Evolutionary conservation across 139 green algal genomes (phyloP), one percentile per base, ranked within the genome.

Genomic region (Chlorella vulgaris): DNA sequence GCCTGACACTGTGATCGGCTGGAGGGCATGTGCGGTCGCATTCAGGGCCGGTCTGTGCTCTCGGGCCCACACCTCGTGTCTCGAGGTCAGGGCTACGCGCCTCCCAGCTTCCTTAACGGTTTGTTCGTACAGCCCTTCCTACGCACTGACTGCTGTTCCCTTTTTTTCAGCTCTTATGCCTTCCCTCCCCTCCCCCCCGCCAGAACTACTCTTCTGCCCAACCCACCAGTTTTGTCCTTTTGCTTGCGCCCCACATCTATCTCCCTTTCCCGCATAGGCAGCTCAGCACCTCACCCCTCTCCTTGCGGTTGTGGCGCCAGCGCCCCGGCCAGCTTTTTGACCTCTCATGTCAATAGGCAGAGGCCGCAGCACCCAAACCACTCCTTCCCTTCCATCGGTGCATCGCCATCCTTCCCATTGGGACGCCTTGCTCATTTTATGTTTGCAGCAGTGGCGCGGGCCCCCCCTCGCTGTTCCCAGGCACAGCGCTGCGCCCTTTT

Each of bases 1-100:
- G 69, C 69, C 69, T 76, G 42, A 76, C 40, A 28, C 69, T 76
- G 43, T 76, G 69, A 76, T 19, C 6, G 29, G 29, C 39, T 31
- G 39, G 4, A 19, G n/a, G 8, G 63, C 18, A 10, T 55, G 47
- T 55, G 47, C 47, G 47, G 47, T n/a, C n/a, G n/a, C n/a, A n/a
- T n/a, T n/a, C n/a, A n/a, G n/a, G 47, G 47, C 47, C 15, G 47
- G 47, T 10, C 47, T 58, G 47, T 24, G 47, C 47, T 58, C n/a
- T n/a, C n/a, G n/a, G n/a, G n/a, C n/a, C 13, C 13, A 58, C 47
- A 58, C 47, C 47, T 15, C 15, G 47, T 58, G 47, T 10, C 47
- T 58, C 47, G 13, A 58, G 10, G 47, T 15, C 47, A 24, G 15
- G 47, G 47, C 47, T 24, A 15, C 47, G 47, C 47, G 13, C 47